Conservation (phyloP, 495 filamentous ascomycete genomes). For the Talaromyces thailandensis region DNA sequence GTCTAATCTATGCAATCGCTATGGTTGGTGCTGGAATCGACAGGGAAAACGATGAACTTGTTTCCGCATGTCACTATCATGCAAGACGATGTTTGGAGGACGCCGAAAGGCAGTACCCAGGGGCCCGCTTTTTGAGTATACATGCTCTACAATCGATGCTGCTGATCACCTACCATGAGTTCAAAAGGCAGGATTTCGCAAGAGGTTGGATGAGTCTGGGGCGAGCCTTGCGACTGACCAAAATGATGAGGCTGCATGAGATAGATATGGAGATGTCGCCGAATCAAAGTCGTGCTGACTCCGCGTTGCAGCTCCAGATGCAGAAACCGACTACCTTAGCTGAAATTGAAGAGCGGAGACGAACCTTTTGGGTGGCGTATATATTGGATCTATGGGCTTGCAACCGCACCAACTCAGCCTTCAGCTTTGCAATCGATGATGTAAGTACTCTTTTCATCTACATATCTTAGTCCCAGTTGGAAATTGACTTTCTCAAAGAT, state of each 20-base stretch:
- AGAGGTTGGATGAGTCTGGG: constrained; percentile 22
- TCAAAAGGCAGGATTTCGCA: background rate
- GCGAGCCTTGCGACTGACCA: constrained; percentile 41
- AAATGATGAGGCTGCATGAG: constrained; percentile 40
- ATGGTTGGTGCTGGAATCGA: background rate
- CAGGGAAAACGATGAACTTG: background rate
- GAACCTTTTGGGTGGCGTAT: constrained; percentile 18
- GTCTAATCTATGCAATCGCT: background rate
- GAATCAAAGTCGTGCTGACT: background rate
- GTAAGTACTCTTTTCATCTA: background rate
- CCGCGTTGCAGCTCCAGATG: background rate
- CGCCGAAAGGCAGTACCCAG: background rate
- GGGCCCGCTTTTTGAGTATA: background rate
- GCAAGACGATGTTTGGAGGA: constrained; percentile 1
- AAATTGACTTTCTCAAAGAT: background rate
- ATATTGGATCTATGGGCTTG: constrained; percentile 10
- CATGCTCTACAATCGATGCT: background rate
- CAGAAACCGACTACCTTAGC: background rate
- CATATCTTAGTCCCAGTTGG: background rate
- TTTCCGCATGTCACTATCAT: background rate
- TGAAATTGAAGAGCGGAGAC: constrained; percentile 12
- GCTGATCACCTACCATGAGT: background rate
- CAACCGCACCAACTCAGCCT: background rate
- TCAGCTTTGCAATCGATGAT: background rate
- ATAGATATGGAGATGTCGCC: constrained; percentile 22